Conservation (phyloP, 2,329 filamentous ascomycete genomes). For the Remersonia thermophila region DNA sequence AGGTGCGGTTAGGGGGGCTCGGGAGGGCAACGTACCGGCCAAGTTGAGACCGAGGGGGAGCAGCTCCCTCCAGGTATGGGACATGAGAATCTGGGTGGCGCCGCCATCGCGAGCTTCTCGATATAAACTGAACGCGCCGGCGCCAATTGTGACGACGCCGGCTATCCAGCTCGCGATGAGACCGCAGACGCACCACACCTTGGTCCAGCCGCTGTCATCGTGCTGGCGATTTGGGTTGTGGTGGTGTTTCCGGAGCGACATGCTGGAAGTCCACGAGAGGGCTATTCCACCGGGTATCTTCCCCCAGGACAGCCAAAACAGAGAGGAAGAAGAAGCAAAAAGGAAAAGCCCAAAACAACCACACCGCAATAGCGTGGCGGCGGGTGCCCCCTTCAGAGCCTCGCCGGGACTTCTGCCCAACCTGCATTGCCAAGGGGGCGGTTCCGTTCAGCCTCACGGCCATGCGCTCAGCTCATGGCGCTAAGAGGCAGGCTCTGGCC, state of each 20-base stretch:
- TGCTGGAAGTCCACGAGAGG: not conserved
- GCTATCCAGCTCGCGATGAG: slow-evolving; percentile 13
- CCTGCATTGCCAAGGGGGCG: not conserved
- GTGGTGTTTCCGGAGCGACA: slow-evolving; percentile 5
- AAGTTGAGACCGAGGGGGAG: slow-evolving; percentile 25
- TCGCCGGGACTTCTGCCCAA: slow-evolving; percentile 1
- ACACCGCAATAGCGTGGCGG: too few relatives aligned
- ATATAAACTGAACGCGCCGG: slow-evolving; percentile 10
- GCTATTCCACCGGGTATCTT: too few relatives aligned
- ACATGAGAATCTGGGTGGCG: slow-evolving; percentile 7
- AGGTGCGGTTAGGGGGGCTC: not conserved
- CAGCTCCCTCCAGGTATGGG: slow-evolving; percentile 13
- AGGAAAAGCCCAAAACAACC: not conserved
- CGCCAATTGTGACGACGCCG: slow-evolving; percentile 9
- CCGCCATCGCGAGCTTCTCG: slow-evolving; percentile 8
- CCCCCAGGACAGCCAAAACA: too few relatives aligned
- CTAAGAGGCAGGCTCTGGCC: not conserved
- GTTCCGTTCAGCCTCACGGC: slow-evolving; percentile 8
- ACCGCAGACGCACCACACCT: slow-evolving; percentile 9
- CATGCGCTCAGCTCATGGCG: too few relatives aligned
- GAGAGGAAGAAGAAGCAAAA: not conserved
- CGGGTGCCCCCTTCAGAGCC: slow-evolving; percentile 3
- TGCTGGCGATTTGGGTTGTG: not conserved
- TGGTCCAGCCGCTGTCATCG: slow-evolving; percentile 12
- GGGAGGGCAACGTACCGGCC: slow-evolving; percentile 10